Conservation (phyloP, 257 asterid genomes). For the Oldenlandia corymbosa region DNA sequence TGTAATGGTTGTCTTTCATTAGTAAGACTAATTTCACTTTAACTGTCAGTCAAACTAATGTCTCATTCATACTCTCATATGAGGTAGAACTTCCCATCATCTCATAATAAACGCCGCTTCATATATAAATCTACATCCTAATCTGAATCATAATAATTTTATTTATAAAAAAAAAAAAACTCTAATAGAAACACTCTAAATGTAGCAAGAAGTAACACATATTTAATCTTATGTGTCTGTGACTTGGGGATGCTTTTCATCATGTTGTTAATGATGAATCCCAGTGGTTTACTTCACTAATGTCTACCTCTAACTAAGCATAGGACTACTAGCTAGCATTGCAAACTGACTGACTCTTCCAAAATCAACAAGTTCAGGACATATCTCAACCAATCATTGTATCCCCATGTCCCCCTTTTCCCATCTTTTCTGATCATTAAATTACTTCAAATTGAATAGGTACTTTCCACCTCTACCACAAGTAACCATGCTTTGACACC, state of each 20-base stretch:
- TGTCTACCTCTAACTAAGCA: conserved; percentile 3
- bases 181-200: too few relatives aligned
- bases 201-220: too few relatives aligned
- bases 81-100: too few relatives aligned
- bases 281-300: conserved; percentile 10
- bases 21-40: too few relatives aligned
- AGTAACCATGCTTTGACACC: conserved; percentile 47
- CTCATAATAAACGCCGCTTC: too few relatives aligned
- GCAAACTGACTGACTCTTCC: neutral
- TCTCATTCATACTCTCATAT: too few relatives aligned
- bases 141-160: too few relatives aligned
- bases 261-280: conserved; percentile 14
- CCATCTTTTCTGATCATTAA: neutral
- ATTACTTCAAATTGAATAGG: conserved; percentile 9
- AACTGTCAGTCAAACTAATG: too few relatives aligned
- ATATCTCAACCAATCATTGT: conserved; percentile 3
- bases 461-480: conserved; percentile 41
- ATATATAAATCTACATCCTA: too few relatives aligned
- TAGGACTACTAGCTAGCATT: neutral
- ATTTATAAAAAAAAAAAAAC: too few relatives aligned
- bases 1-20: too few relatives aligned
- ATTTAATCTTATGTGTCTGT: too few relatives aligned
- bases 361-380: conserved; percentile 2
- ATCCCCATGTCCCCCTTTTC: neutral
- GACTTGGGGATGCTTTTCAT: neutral